These are phyloP conservation scores for Coemansia sp. DNA, from an alignment of 192 early-diverging fungal species.

Conservation along the genomic window DNA sequence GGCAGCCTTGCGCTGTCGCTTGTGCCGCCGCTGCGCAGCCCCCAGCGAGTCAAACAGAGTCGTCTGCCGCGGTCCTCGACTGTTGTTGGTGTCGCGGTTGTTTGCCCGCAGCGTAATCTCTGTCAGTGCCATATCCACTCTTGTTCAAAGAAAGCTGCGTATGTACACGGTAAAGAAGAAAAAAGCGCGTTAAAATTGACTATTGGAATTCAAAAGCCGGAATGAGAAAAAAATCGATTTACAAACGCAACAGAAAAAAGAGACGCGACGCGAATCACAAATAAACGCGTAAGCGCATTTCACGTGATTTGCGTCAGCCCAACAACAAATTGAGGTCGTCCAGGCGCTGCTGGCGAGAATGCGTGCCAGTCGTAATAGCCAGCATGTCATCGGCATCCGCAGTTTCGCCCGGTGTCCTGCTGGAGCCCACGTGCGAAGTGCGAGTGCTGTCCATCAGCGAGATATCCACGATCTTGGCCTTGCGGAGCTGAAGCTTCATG, in stretches of 20 bases:
- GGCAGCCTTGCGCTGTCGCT: conserved; percentile 18
- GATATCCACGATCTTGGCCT: conserved; percentile 60
- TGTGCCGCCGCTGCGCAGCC: conserved; percentile 29
- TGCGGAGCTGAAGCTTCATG: conserved; percentile 73
- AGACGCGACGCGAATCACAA: neutral
- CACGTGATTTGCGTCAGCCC: conserved; percentile 14
- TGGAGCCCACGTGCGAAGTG: conserved; percentile 5
- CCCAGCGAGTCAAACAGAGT: conserved; percentile 44
- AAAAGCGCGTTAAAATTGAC: neutral
- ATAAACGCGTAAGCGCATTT: conserved; percentile 4
- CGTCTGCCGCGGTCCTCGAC: conserved; percentile 19
- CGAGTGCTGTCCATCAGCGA: conserved; percentile 54
- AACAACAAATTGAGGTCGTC: conserved; percentile 48
- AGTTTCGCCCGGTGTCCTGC: conserved; percentile 6
- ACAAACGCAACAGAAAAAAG: conserved; percentile 1
- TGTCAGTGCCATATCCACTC: conserved; percentile 24
- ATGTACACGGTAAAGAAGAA: conserved; percentile 4
- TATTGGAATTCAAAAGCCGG: neutral
- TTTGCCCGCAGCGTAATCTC: conserved; percentile 44
- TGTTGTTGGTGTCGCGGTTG: conserved; percentile 14
- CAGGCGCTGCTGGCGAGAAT: conserved; percentile 53
- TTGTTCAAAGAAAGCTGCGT: neutral
- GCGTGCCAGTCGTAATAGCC: conserved; percentile 36
- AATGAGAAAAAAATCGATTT: neutral
- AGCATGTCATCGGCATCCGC: conserved; percentile 16